These are phyloP conservation scores for Mortierella sp. DNA, from an alignment of 371 early-diverging fungal species.

Conservation along the genomic window DNA sequence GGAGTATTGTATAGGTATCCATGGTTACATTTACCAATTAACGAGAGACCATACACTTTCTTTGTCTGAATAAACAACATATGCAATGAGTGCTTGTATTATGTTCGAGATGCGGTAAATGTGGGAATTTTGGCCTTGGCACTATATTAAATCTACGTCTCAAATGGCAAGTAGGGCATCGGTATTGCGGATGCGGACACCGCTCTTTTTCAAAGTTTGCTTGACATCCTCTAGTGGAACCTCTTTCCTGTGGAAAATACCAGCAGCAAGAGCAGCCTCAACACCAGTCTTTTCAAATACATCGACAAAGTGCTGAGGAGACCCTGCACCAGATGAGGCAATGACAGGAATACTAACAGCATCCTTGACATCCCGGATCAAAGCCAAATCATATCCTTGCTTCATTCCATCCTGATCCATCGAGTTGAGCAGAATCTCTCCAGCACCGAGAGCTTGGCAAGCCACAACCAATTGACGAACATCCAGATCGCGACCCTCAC, in stretches of 20 bases:
- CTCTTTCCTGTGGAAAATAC: slow-evolving; percentile 96
- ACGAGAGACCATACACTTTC: too few relatives aligned
- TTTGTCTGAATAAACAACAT: too few relatives aligned
- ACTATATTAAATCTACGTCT: too few relatives aligned
- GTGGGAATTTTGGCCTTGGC: too few relatives aligned
- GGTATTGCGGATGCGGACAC: slow-evolving; percentile 30
- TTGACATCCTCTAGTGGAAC: slow-evolving; percentile 92
- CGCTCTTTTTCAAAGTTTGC: slow-evolving; percentile 14
- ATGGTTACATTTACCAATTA: too few relatives aligned
- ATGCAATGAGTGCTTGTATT: too few relatives aligned
- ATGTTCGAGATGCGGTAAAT: too few relatives aligned
- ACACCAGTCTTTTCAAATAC: slow-evolving; percentile 87
- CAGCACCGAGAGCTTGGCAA: slow-evolving; percentile 93
- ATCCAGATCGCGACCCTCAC: slow-evolving; percentile 95
- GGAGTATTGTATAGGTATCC: too few relatives aligned
- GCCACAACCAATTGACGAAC: slow-evolving; percentile 91
- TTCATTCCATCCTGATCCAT: slow-evolving; percentile 99
- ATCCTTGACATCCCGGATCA: slow-evolving; percentile 80
- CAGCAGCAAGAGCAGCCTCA: slow-evolving; percentile 97
- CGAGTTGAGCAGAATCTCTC: slow-evolving; percentile 95
- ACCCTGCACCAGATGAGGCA: slow-evolving; percentile 95
- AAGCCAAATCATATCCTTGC: slow-evolving; percentile 92
- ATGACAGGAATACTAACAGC: slow-evolving; percentile 95
- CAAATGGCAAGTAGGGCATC: slow-evolving; percentile 25
- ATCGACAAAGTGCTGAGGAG: slow-evolving; percentile 86